Conservation (phyloP, 2,329 filamentous ascomycete species). For the Hypoxylon sp. region DNA sequence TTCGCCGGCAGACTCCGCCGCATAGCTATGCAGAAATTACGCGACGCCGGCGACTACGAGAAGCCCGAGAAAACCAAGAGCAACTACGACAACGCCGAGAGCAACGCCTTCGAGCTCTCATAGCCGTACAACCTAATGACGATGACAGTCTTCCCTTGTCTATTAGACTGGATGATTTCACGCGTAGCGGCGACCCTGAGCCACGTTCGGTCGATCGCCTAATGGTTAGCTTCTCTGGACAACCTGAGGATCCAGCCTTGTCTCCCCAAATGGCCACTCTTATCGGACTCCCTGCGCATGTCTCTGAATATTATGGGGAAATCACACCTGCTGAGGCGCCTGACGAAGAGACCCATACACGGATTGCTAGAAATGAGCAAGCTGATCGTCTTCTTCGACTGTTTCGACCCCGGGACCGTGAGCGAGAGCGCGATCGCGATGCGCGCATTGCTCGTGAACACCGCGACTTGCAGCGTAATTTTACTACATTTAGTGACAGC, state of each 20-base stretch:
- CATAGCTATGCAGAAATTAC: slow-evolving; percentile 37
- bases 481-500: no score
- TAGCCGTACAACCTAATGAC: slow-evolving; percentile 41
- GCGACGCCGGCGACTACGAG: slow-evolving; percentile 54
- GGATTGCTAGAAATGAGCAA: not conserved
- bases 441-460: no score
- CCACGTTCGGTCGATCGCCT: not conserved
- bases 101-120: slow-evolving; percentile 52
- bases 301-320: not conserved
- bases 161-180: not conserved
- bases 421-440: no score
- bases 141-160: slow-evolving; percentile 7
- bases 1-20: slow-evolving; percentile 53
- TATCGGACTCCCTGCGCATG: not conserved
- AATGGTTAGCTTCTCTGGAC: not conserved
- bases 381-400: not conserved
- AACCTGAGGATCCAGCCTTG: not conserved
- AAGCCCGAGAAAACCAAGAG: no score
- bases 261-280: not conserved
- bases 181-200: not conserved
- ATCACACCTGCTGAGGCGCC: not conserved
- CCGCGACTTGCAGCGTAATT: no score
- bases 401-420: not conserved
- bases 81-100: slow-evolving; percentile 55
- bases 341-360: not conserved